Evolutionary conservation across 129 eudicot genomes (phyloP).

Genomic region (Tanacetum coccineum): DNA sequence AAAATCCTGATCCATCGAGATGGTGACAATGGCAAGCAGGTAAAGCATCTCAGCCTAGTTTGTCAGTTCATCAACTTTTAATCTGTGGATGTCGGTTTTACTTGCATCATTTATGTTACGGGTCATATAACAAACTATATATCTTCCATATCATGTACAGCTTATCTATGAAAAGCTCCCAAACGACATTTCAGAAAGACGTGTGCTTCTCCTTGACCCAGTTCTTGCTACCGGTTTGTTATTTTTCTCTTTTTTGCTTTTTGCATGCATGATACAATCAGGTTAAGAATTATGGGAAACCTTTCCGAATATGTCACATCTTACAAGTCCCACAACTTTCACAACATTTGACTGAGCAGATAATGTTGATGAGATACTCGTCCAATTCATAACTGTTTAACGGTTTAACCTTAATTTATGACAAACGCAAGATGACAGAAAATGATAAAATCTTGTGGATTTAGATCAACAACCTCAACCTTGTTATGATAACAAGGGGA

Average conservation of each 20-base stretch:
- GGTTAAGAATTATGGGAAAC: constrained; percentile 5
- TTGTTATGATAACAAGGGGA: constrained; percentile 13
- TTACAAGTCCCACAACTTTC: neutral
- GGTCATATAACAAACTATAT: neutral
- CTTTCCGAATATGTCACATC: constrained; percentile 1
- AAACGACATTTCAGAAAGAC: constrained; percentile 88
- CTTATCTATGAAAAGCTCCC: constrained; percentile 98
- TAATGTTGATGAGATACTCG: neutral
- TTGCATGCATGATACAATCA: neutral
- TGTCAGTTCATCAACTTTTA: constrained; percentile 1
- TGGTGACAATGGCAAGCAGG: constrained; percentile 98
- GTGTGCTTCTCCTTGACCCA: constrained; percentile 96
- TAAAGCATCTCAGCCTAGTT: constrained; percentile 11
- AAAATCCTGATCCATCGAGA: constrained; percentile 94
- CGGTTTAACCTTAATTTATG: neutral
- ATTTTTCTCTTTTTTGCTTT: neutral
- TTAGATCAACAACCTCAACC: neutral
- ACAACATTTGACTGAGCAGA: constrained; percentile 4
- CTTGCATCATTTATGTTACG: neutral
- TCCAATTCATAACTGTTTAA: neutral
- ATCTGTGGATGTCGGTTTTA: neutral
- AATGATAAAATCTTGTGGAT: constrained; percentile 4
- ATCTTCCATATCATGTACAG: constrained; percentile 34
- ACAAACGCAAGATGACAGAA: neutral
- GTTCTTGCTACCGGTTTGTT: constrained; percentile 94